These are phyloP conservation scores for Chimonanthus salicifolius DNA, from an alignment of 164 flowering plant species.

Conservation along the genomic window DNA sequence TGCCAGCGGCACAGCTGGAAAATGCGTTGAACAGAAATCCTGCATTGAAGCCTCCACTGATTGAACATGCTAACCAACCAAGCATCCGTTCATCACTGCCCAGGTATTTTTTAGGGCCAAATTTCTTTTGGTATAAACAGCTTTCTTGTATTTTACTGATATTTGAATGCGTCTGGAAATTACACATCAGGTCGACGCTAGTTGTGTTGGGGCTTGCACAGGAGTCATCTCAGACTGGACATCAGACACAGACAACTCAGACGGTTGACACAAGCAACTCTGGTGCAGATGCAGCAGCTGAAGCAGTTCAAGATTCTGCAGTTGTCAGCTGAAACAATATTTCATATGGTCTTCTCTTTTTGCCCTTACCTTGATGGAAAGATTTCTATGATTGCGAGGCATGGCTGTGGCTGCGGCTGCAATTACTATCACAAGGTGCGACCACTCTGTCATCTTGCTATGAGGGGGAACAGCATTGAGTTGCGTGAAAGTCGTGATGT, in stretches of 20 bases:
- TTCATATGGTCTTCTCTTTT: background rate
- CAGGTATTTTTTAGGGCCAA: slow-evolving; percentile 36
- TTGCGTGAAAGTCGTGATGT: no score
- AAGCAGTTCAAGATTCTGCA: slow-evolving; percentile 52
- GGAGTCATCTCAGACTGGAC: slow-evolving; percentile 50
- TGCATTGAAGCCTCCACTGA: slow-evolving; percentile 63
- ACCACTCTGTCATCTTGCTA: no score
- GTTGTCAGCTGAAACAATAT: slow-evolving; percentile 24
- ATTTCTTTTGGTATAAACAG: background rate
- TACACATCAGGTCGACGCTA: slow-evolving; percentile 50
- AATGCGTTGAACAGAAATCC: slow-evolving; percentile 68
- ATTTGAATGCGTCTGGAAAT: background rate
- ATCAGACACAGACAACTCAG: slow-evolving; percentile 39
- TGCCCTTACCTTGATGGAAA: no score
- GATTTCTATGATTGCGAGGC: no score
- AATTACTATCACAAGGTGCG: no score
- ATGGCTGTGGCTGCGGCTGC: no score
- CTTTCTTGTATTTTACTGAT: background rate
- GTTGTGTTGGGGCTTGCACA: slow-evolving; percentile 63
- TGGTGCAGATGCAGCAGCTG: slow-evolving; percentile 34
- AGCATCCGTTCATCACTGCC: slow-evolving; percentile 66
- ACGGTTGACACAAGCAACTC: slow-evolving; percentile 37
- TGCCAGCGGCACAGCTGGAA: slow-evolving; percentile 87
- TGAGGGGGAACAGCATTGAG: no score
- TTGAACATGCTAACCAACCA: slow-evolving; percentile 79